Evolutionary conservation across 768 basidiomycete species (phyloP).

Genomic region (Dacryopinax spathularia): DNA sequence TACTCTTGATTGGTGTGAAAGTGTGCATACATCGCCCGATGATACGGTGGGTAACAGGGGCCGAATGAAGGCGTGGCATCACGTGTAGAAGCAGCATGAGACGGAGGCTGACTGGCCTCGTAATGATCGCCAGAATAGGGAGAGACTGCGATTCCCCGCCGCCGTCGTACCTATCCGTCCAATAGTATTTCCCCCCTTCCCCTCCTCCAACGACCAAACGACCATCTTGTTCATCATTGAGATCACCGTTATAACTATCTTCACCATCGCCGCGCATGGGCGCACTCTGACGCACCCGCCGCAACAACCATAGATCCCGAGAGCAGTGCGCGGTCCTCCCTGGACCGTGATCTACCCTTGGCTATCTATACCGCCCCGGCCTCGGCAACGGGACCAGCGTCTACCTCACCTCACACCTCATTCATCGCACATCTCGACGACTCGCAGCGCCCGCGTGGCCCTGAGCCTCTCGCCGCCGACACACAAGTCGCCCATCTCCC

Average conservation of each 20-base stretch:
- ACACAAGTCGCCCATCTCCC: background rate
- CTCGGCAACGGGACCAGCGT: background rate
- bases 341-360: constrained; percentile 3
- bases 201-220: background rate
- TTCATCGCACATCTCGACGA: constrained; percentile 1
- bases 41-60: background rate
- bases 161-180: background rate
- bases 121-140: constrained; percentile 1
- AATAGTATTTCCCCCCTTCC: too few species aligned
- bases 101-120: background rate
- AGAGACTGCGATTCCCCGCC: background rate
- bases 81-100: background rate
- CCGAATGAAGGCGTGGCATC: background rate
- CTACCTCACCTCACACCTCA: background rate
- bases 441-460: constrained; percentile 3
- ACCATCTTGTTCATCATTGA: background rate
- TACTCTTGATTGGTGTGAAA: background rate
- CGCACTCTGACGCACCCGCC: background rate
- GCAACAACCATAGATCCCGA: constrained; percentile 5
- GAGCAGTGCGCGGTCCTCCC: constrained; percentile 2
- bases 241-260: background rate
- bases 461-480: background rate
- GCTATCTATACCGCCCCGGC: background rate
- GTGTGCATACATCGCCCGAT: too few species aligned
- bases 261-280: constrained; percentile 1